These are phyloP conservation scores for Celoporthe dispersa DNA, from an alignment of 2,329 filamentous ascomycete species.

Conservation along the genomic window DNA sequence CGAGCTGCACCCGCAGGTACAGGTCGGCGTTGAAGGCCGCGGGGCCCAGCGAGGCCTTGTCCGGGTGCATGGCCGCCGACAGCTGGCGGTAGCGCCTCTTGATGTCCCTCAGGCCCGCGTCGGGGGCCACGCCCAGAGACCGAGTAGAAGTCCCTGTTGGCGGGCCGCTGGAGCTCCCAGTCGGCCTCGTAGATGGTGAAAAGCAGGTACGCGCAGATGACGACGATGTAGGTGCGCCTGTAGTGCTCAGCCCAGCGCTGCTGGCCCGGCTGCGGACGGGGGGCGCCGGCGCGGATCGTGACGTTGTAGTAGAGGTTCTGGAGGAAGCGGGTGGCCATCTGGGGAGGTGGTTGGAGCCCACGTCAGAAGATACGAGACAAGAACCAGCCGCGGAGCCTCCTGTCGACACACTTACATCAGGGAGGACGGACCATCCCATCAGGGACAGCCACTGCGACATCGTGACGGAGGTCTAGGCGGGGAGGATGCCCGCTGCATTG, in stretches of 20 bases:
- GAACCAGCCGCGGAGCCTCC: conserved; percentile 11
- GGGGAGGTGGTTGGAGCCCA: not conserved
- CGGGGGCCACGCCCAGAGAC: conserved; percentile 72
- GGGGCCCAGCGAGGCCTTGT: conserved; percentile 63
- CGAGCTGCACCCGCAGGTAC: conserved; percentile 84
- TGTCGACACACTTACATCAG: conserved; percentile 46
- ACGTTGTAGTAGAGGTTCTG: conserved; percentile 86
- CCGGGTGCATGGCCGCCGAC: conserved; percentile 75
- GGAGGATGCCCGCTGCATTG: conserved; percentile 14
- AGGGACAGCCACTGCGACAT: conserved; percentile 60
- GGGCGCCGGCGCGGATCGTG: conserved; percentile 86
- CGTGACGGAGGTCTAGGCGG: conserved; percentile 16
- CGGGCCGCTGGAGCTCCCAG: conserved; percentile 68
- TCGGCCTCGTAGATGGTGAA: conserved; percentile 95
- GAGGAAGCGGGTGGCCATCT: conserved; percentile 78
- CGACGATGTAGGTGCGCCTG: conserved; percentile 79
- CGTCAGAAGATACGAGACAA: conserved; percentile 16
- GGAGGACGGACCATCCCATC: conserved; percentile 61
- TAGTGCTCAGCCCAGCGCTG: conserved; percentile 74
- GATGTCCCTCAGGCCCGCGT: conserved; percentile 74
- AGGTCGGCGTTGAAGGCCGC: conserved; percentile 46
- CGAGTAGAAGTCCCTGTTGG: conserved; percentile 74
- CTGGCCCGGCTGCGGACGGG: conserved; percentile 73
- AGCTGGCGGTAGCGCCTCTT: conserved; percentile 85
- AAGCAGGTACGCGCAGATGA: conserved; percentile 81